Evolutionary conservation across 2,329 filamentous ascomycete species (phyloP), one percentile per base, ranked within the genome.

Genomic region (Fusarium palustre): DNA sequence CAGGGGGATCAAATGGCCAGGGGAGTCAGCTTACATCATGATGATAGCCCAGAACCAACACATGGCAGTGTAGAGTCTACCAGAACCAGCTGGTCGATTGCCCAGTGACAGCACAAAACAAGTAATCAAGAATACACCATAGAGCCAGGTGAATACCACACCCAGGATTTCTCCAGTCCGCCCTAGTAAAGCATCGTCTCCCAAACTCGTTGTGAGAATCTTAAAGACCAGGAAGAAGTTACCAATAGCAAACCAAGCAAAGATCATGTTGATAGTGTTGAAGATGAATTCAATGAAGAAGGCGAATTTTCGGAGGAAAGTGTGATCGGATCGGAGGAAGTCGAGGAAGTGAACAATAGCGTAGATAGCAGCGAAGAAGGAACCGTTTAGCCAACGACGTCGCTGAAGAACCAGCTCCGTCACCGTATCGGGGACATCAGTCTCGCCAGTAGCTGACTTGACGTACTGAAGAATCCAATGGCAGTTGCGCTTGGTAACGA

Each of bases 191-290:
- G 86, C 79, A 0, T 82, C 74, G 28, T 87, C 85, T 46, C 93
- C 91, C 70, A 99, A 84, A 75, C 94, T 97, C 13, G 90, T 91
- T 2, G 95, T 98, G 69, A 99, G 84, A 77, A 99, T 98, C 80
- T 94, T 94, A 85, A 99, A 99, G 73, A 99, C 95, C 76, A 99
- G 83, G 87, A 98, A 99, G 87, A 99, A 99, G 83, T 99, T 99
- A 77, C 96, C 92, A 76, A 98, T 96, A 74, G 92, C 93, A 78
- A 99, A 98, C 96, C 96, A 99, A 55, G 96, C 94, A 79, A 98
- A 99, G 76, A 99, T 87, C 93, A 98, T 97, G 85, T 93, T 97
- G 80, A 95, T 86, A 2, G 93, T 96, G 80, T 97, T 94, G 83
- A 97, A 99, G 71, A 91, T 84, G 79, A 97, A 98, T 78, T 99